Percentiles rank a stretch among this genome's conserved stretches.
Evolutionary conservation across 2,329 filamentous ascomycete genomes (phyloP).

Genomic region (Pezicula radicicola): DNA sequence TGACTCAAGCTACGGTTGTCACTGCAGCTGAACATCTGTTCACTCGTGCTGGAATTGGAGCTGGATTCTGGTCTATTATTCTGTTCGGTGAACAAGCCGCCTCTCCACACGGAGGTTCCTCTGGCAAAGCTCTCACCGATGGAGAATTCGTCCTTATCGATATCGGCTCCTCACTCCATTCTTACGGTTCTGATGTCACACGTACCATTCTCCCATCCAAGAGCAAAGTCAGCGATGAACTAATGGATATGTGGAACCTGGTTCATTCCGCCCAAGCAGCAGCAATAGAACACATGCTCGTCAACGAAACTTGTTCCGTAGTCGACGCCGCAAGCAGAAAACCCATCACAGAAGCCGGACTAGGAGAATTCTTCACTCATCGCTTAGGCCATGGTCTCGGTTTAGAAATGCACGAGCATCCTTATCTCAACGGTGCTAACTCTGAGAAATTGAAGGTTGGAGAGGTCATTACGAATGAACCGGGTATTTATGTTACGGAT

Average conservation of each 20-base stretch:
- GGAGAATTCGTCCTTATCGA: slow-evolving; percentile 60
- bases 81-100: slow-evolving; percentile 48
- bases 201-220: slow-evolving; percentile 45
- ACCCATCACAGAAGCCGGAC: slow-evolving; percentile 43
- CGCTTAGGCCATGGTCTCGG: slow-evolving; percentile 61
- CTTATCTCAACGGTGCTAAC: slow-evolving; percentile 63
- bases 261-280: slow-evolving; percentile 57
- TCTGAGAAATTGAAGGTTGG: slow-evolving; percentile 44
- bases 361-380: slow-evolving; percentile 57
- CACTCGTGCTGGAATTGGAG: slow-evolving; percentile 43
- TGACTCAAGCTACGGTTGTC: slow-evolving; percentile 55
- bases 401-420: slow-evolving; percentile 63
- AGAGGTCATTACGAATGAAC: slow-evolving; percentile 63
- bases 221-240: slow-evolving; percentile 13
- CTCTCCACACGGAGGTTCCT: slow-evolving; percentile 34
- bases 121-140: slow-evolving; percentile 43
- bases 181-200: slow-evolving; percentile 61
- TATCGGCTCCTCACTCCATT: slow-evolving; percentile 52
- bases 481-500: slow-evolving; percentile 52
- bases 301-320: slow-evolving; percentile 51
- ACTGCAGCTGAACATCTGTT: slow-evolving; percentile 51
- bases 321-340: slow-evolving; percentile 57
- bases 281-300: slow-evolving; percentile 46
- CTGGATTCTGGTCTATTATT: slow-evolving; percentile 60
- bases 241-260: slow-evolving; percentile 54